These are phyloP conservation scores for Melaleuca alternifolia DNA, from an alignment of 345 rosid species.

Conservation along the genomic window DNA sequence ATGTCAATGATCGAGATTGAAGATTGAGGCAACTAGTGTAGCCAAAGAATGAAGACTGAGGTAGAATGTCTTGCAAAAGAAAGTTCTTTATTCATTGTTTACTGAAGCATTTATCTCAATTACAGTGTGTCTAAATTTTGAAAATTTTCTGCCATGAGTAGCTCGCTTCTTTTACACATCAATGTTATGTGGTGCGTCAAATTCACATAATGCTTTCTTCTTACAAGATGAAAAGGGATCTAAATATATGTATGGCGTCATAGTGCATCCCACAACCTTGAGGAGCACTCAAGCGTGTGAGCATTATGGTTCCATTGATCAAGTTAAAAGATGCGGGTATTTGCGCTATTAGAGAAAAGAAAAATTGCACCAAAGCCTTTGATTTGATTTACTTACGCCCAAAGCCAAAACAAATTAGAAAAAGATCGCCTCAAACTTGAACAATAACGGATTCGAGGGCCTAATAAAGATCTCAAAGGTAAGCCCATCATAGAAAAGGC, in stretches of 20 bases:
- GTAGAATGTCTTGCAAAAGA: neutral
- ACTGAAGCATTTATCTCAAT: neutral
- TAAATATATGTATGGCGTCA: neutral
- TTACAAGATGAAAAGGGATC: neutral
- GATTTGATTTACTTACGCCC: neutral
- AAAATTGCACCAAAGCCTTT: neutral
- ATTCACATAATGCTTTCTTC: neutral
- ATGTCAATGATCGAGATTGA: neutral
- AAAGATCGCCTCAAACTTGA: neutral
- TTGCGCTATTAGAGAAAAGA: neutral
- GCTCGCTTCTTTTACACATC: neutral
- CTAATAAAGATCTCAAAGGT: neutral
- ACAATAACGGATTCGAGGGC: neutral
- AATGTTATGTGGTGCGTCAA: neutral
- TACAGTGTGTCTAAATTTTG: neutral
- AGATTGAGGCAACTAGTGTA: neutral
- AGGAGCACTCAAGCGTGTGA: neutral
- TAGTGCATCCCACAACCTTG: neutral
- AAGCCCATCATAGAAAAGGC: neutral
- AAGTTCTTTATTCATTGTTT: neutral
- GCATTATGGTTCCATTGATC: neutral
- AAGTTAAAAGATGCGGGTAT: neutral
- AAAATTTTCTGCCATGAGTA: neutral
- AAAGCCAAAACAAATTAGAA: neutral
- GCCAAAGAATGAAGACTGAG: neutral